phyloP scores from a whole-genome alignment of 495 filamentous ascomycete species.

The Talaromyces thailandensis region DNA sequence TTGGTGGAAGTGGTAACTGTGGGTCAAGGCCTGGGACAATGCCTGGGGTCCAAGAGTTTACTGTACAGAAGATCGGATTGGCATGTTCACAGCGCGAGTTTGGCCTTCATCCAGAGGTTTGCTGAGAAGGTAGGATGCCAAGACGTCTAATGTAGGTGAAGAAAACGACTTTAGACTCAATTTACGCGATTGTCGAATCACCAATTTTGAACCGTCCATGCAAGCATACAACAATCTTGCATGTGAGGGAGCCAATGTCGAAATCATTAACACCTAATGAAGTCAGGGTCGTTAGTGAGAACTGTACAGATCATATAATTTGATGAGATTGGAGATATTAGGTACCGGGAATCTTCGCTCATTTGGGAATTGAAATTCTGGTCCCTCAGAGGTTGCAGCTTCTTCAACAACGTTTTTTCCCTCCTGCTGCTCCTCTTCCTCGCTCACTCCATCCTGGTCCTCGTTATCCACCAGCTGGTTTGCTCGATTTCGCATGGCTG shows the following conservation, averaged over 20 bases:
- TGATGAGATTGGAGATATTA: too few relatives aligned
- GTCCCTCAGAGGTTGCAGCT: too few relatives aligned
- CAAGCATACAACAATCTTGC: neutral
- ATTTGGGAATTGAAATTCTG: neutral
- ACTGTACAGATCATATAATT: too few relatives aligned
- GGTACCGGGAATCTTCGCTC: neutral
- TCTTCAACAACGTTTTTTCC: too few relatives aligned
- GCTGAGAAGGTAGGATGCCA: neutral
- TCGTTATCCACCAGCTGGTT: neutral
- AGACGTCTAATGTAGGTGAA: neutral
- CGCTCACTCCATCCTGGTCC: neutral
- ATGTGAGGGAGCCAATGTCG: too few relatives aligned
- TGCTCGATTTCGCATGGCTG: neutral
- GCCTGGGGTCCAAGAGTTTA: too few relatives aligned
- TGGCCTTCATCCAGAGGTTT: neutral
- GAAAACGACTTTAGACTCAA: neutral
- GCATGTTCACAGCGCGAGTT: too few relatives aligned
- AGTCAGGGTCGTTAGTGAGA: too few relatives aligned
- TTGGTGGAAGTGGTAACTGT: too few relatives aligned
- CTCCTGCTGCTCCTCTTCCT: too few relatives aligned
- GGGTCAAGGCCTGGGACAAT: too few relatives aligned
- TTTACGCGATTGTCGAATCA: neutral
- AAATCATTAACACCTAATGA: neutral
- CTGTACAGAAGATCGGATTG: too few relatives aligned
- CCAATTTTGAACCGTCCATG: neutral